Evolutionary conservation across 164 flowering plant genomes (phyloP).

Genomic region (Cinnamomum chago): DNA sequence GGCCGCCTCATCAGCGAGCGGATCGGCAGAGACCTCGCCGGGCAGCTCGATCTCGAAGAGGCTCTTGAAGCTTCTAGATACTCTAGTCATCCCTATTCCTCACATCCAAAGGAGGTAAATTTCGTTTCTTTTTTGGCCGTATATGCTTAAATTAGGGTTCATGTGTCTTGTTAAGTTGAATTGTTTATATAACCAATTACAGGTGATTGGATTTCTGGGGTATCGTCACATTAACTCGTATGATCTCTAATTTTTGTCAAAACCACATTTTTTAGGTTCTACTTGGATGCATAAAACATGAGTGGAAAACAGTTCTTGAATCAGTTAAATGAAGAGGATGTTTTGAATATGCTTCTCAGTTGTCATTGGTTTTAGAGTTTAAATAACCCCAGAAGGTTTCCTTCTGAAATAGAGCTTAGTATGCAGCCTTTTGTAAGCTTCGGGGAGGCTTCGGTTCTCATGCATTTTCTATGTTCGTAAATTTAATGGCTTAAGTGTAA

Average conservation of each 20-base stretch:
- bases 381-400: not conserved
- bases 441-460: too few species aligned
- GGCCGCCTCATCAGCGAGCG: constrained; percentile 78
- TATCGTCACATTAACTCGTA: not conserved
- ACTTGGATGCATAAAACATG: not conserved
- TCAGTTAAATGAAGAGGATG: too few species aligned
- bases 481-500: not conserved
- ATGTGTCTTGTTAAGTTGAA: not conserved
- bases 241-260: not conserved
- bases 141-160: not conserved
- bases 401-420: not conserved
- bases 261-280: not conserved
- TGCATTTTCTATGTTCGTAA: not conserved
- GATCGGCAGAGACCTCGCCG: constrained; percentile 61
- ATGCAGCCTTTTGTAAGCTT: not conserved
- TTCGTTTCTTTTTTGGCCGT: not conserved
- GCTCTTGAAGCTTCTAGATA: constrained; percentile 93
- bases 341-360: too few species aligned
- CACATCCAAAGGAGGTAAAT: constrained; percentile 86
- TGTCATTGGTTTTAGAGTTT: not conserved
- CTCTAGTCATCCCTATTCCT: constrained; percentile 82
- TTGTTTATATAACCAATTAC: too few species aligned
- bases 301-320: too few species aligned
- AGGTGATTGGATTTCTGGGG: not conserved
- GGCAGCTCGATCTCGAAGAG: constrained; percentile 84